Conservation (phyloP, 2,329 filamentous ascomycete genomes). For the Arthrobotrys conoides region DNA sequence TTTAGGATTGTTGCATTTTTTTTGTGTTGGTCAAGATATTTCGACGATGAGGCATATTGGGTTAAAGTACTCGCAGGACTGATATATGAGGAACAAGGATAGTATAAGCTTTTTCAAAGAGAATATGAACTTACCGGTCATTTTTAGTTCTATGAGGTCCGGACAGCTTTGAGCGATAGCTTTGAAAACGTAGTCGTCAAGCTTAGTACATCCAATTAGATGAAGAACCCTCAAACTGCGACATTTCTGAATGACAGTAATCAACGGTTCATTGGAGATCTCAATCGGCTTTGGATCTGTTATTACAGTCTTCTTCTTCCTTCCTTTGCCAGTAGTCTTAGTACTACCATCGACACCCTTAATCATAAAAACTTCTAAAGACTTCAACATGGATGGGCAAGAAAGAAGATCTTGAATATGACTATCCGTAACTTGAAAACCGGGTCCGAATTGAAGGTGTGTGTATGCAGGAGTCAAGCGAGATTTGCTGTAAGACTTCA, state of each 20-base stretch:
- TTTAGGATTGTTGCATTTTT: slow-evolving; percentile 10
- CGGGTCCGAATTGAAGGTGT: slow-evolving; percentile 39
- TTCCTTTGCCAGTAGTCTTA: slow-evolving; percentile 15
- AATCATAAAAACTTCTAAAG: slow-evolving; percentile 52
- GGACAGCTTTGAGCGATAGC: slow-evolving; percentile 24
- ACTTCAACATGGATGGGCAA: slow-evolving; percentile 10
- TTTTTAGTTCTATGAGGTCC: slow-evolving; percentile 28
- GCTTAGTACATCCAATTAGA: slow-evolving; percentile 23
- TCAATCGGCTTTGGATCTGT: slow-evolving; percentile 33
- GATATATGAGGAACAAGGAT: no score
- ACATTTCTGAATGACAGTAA: slow-evolving; percentile 5
- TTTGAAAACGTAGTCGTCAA: slow-evolving; percentile 36
- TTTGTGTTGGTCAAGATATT: slow-evolving; percentile 44
- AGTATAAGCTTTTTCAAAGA: no score
- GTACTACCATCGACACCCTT: slow-evolving; percentile 35
- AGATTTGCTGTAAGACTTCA: slow-evolving; percentile 38
- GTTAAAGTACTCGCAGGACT: no score
- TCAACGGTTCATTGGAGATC: slow-evolving; percentile 32
- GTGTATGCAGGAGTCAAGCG: slow-evolving; percentile 31
- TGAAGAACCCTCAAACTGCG: slow-evolving; percentile 35
- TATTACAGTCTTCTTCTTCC: neutral
- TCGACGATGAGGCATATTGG: no score
- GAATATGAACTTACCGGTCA: slow-evolving; percentile 31
- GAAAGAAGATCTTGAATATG: slow-evolving; percentile 45
- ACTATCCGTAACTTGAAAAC: slow-evolving; percentile 33